Conservation (phyloP, 1,139 yeast species). For the Lodderomyces jiufengensis region DNA sequence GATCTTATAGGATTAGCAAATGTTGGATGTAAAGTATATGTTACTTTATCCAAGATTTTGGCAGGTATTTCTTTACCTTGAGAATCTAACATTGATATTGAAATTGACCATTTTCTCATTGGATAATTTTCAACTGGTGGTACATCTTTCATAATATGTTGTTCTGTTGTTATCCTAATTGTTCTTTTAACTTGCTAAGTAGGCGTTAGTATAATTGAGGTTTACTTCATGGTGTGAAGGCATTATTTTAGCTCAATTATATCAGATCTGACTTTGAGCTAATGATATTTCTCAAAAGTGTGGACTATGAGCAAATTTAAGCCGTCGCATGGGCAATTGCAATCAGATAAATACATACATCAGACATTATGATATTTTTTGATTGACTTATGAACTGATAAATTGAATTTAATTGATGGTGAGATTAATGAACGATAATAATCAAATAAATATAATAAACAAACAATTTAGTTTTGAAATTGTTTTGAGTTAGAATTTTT, state of each 20-base stretch:
- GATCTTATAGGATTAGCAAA: constrained; percentile 85
- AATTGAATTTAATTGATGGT: no score
- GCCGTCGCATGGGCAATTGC: no score
- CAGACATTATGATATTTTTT: constrained; percentile 10
- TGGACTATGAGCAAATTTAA: no score
- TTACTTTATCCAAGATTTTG: constrained; percentile 83
- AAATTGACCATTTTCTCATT: constrained; percentile 91
- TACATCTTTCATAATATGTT: constrained; percentile 75
- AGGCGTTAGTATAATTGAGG: constrained; percentile 15
- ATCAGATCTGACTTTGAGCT: no score
- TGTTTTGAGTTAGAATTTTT: no score
- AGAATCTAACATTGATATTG: constrained; percentile 69
- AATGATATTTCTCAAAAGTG: no score
- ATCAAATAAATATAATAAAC: no score
- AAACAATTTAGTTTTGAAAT: no score
- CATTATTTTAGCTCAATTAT: no score
- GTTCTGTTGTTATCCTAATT: constrained; percentile 83
- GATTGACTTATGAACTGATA: background rate
- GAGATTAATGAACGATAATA: no score
- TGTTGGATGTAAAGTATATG: constrained; percentile 92
- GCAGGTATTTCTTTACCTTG: constrained; percentile 87
- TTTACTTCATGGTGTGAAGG: background rate
- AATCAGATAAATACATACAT: constrained; percentile 11
- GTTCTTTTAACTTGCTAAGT: constrained; percentile 66
- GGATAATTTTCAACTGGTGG: constrained; percentile 93